Evolutionary conservation across 169 alveolate genomes (phyloP).

Genomic region (Plasmodium relictum): DNA sequence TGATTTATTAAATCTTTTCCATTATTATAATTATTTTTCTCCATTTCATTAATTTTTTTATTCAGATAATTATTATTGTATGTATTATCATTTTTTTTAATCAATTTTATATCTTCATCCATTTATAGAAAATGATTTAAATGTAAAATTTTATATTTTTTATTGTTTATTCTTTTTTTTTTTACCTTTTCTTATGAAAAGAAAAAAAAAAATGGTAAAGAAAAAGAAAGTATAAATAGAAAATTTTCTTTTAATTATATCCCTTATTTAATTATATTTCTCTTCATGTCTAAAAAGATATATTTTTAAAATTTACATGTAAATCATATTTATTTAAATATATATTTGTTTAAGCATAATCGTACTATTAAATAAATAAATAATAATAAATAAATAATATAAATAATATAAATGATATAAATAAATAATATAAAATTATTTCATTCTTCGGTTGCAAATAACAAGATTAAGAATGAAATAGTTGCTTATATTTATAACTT

Average conservation of each 20-base stretch:
- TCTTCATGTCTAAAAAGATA: background rate
- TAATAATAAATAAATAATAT: no score
- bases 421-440: no score
- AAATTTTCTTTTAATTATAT: background rate
- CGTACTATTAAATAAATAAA: no score
- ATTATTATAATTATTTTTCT: no score
- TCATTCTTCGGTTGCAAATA: background rate
- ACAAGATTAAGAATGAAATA: background rate
- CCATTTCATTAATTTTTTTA: conserved; percentile 9
- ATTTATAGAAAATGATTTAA: background rate
- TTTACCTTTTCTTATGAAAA: background rate
- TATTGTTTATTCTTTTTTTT: no score
- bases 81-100: conserved; percentile 1
- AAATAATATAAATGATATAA: no score
- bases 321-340: no score
- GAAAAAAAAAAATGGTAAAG: background rate
- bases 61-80: background rate
- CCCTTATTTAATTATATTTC: background rate
- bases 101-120: conserved; percentile 9
- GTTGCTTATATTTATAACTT: background rate
- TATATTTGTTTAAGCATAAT: background rate
- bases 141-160: no score
- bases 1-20: no score
- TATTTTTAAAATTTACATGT: no score
- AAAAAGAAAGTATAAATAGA: no score